Evolutionary conservation across 805 yeast genomes (phyloP), one percentile per base, ranked within the genome.

Genomic region (Candida adriatica): DNA sequence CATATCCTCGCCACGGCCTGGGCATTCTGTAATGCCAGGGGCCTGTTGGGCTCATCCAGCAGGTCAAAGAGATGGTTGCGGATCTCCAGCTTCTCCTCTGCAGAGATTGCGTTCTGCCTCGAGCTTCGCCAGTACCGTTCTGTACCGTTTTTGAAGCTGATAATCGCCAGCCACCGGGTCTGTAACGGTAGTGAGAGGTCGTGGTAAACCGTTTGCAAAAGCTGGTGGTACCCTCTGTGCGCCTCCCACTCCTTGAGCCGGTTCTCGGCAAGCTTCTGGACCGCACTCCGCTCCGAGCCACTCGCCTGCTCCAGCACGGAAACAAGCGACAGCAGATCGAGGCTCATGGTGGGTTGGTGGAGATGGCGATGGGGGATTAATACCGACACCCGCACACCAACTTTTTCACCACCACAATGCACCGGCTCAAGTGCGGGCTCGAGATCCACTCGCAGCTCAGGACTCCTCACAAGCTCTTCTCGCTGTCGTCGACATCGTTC

Each of bases 361-460:
- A n/a, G n/a, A n/a, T n/a, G n/a, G n/a, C n/a, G n/a, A n/a, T n/a
- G n/a, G n/a, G n/a, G n/a, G n/a, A n/a, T n/a, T n/a, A n/a, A n/a
- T n/a, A n/a, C n/a, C n/a, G n/a, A n/a, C n/a, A n/a, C n/a, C n/a
- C n/a, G n/a, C n/a, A n/a, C n/a, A n/a, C n/a, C n/a, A n/a, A n/a
- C n/a, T n/a, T n/a, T n/a, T n/a, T n/a, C n/a, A n/a, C n/a, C n/a
- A n/a, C n/a, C n/a, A n/a, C n/a, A n/a, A n/a, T n/a, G 4, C 58
- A 50, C 41, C 53, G 56, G 16, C 52, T 90, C 42, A 83, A 77
- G 50, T 82, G 95, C 50, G 98, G 98, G 0, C 61, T 92, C 21
- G 98, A 92, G 55, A 82, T 92, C 26, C 98, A 92, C 54, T 81
- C 96, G 1, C 98, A 92, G 55, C 61, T 92, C 33, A 68, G 72